Percentiles rank a stretch among this genome's conserved stretches.
phyloP scores from a whole-genome alignment of 345 rosid species.

The Alliaria petiolata region DNA sequence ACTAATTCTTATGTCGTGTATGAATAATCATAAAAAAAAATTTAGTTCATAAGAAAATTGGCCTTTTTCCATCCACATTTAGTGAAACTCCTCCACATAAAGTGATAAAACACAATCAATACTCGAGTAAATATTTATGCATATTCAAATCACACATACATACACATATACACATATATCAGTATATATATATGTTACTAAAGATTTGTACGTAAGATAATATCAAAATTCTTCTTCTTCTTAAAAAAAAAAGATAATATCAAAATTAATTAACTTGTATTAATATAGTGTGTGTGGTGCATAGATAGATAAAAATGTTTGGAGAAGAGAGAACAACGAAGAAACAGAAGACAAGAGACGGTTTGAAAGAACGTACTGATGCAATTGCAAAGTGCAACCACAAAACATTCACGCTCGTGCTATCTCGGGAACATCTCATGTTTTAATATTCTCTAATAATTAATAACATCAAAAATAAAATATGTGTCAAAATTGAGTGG shows the following conservation, averaged over 20 bases:
- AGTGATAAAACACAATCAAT: too few species aligned
- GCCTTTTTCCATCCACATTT: too few species aligned
- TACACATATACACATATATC: not conserved
- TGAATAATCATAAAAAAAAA: too few species aligned
- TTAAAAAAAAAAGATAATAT: not conserved
- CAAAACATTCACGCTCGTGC: conserved; percentile 32
- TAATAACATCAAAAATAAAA: conserved; percentile 4
- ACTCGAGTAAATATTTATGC: too few species aligned
- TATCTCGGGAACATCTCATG: conserved; percentile 29
- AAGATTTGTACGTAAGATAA: not conserved
- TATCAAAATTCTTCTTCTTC: too few species aligned
- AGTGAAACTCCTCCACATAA: too few species aligned
- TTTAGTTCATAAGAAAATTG: too few species aligned
- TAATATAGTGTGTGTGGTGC: conserved; percentile 12
- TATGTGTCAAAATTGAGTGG: not conserved
- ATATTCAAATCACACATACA: not conserved
- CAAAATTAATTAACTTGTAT: not conserved
- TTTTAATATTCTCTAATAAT: not conserved
- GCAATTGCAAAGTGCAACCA: conserved; percentile 32
- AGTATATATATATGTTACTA: not conserved
- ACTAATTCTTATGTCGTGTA: too few species aligned
- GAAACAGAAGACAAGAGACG: conserved; percentile 30
- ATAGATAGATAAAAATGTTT: conserved; percentile 30
- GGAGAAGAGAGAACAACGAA: conserved; percentile 30
- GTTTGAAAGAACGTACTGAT: conserved; percentile 27